Percentiles rank a stretch among this genome's conserved stretches.
Evolutionary conservation across 805 yeast species (phyloP).

Genomic region (Lipomyces mesembrius): DNA sequence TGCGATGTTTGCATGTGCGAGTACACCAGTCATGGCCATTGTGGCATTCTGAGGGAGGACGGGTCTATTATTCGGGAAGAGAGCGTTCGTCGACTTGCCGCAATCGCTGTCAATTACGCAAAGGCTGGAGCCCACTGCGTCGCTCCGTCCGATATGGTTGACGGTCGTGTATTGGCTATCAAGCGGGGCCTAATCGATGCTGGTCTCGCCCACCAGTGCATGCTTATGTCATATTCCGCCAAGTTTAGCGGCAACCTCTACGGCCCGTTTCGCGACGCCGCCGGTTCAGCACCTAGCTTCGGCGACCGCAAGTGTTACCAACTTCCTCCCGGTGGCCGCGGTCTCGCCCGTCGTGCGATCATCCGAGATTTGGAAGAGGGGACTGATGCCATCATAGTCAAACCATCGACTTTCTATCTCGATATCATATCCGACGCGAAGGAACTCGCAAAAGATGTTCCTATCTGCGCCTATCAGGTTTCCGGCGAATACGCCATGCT

Average conservation of each 20-base stretch:
- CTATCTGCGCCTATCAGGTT: conserved; percentile 94
- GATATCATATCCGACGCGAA: conserved; percentile 91
- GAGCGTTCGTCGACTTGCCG: conserved; percentile 83
- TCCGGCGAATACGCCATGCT: conserved; percentile 98
- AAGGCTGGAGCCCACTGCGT: conserved; percentile 94
- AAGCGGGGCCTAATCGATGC: conserved; percentile 81
- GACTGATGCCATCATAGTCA: conserved; percentile 92
- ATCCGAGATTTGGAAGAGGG: conserved; percentile 87
- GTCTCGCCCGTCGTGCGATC: conserved; percentile 91
- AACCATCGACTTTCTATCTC: conserved; percentile 93
- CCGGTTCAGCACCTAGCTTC: conserved; percentile 82
- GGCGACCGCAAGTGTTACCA: conserved; percentile 96
- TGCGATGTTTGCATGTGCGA: conserved; percentile 97
- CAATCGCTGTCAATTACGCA: conserved; percentile 94
- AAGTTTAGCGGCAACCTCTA: conserved; percentile 89
- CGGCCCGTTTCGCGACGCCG: conserved; percentile 98
- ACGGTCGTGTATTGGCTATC: conserved; percentile 89
- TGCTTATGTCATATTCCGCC: conserved; percentile 92
- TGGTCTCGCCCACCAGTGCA: conserved; percentile 81
- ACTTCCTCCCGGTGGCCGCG: conserved; percentile 89
- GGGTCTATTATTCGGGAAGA: conserved; percentile 78
- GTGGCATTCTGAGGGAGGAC: conserved; percentile 87
- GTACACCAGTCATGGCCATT: conserved; percentile 97
- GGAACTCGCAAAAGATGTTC: conserved; percentile 77
- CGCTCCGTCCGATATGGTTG: conserved; percentile 98